These are phyloP conservation scores for Colletotrichum salicis DNA, from an alignment of 2,329 filamentous ascomycete genomes.

Conservation along the genomic window DNA sequence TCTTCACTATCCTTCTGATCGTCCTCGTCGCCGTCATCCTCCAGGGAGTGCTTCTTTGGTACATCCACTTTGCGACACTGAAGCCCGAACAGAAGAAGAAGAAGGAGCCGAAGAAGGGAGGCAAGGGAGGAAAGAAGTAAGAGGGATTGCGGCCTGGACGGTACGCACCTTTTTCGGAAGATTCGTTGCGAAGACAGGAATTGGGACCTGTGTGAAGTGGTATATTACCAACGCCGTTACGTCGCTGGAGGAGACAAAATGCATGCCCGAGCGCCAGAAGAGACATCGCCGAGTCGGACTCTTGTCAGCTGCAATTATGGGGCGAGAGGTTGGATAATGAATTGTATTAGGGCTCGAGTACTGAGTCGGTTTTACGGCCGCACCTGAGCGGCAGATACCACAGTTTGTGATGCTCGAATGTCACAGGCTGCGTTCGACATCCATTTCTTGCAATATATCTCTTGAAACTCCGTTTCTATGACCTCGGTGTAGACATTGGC, in stretches of 20 bases:
- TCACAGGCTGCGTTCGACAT: conserved; percentile 30
- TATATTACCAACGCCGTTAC: not conserved
- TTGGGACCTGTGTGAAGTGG: not conserved
- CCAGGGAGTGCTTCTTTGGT: conserved; percentile 62
- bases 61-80: conserved; percentile 68
- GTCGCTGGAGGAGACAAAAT: not conserved
- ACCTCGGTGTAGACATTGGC: conserved; percentile 1
- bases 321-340: conserved; percentile 19
- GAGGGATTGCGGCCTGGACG: not conserved
- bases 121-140: conserved; percentile 43
- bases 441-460: conserved; percentile 23
- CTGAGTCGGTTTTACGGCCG: not conserved
- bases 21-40: conserved; percentile 61
- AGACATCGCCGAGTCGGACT: not conserved
- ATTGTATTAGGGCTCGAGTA: not conserved
- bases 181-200: not conserved
- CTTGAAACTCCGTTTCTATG: conserved; percentile 11
- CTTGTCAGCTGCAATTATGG: not conserved
- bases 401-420: conserved; percentile 15
- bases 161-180: not conserved
- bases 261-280: not conserved
- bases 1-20: conserved; percentile 67
- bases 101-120: conserved; percentile 55
- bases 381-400: not conserved
- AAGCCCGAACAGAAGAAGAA: conserved; percentile 70